Percentiles rank a stretch among this genome's conserved stretches.
These are phyloP conservation scores for Lactarius psammicola DNA, from an alignment of 768 basidiomycete genomes.

Conservation along the genomic window DNA sequence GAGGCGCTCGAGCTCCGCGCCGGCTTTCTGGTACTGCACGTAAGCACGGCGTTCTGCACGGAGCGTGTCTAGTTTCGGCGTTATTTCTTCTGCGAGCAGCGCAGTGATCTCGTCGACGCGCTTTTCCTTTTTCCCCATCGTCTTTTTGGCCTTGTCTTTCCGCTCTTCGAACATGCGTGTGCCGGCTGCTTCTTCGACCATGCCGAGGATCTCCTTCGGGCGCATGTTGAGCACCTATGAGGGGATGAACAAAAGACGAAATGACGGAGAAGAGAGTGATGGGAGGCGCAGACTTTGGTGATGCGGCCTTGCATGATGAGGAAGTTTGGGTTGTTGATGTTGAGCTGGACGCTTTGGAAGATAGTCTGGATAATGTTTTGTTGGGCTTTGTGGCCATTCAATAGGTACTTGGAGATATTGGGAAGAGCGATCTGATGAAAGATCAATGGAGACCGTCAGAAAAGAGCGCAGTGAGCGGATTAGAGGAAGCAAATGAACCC, in stretches of 20 bases:
- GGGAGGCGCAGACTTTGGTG: slow-evolving; percentile 68
- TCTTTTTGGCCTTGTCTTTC: slow-evolving; percentile 94
- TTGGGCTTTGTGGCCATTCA: slow-evolving; percentile 92
- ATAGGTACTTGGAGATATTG: slow-evolving; percentile 89
- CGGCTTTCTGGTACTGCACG: slow-evolving; percentile 86
- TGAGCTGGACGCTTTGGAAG: slow-evolving; percentile 95
- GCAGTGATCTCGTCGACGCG: slow-evolving; percentile 85
- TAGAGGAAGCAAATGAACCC: slow-evolving; percentile 26
- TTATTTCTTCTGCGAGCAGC: slow-evolving; percentile 85
- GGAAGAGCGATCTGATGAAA: slow-evolving; percentile 83
- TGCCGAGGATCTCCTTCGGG: slow-evolving; percentile 93
- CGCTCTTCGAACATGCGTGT: slow-evolving; percentile 99
- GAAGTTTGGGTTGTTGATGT: slow-evolving; percentile 99
- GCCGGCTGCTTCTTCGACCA: slow-evolving; percentile 98
- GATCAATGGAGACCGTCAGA: not conserved
- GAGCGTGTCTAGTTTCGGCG: slow-evolving; percentile 89
- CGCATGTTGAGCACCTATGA: slow-evolving; percentile 91
- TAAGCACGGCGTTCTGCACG: slow-evolving; percentile 86
- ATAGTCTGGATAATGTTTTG: slow-evolving; percentile 84
- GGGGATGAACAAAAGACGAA: not conserved
- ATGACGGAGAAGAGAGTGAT: not conserved
- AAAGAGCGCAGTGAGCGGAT: no score
- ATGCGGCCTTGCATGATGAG: slow-evolving; percentile 99
- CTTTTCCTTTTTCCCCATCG: slow-evolving; percentile 97
- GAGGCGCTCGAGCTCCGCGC: slow-evolving; percentile 82